Evolutionary conservation across 2,329 filamentous ascomycete genomes (phyloP).

Genomic region (Anthostomella pinea): DNA sequence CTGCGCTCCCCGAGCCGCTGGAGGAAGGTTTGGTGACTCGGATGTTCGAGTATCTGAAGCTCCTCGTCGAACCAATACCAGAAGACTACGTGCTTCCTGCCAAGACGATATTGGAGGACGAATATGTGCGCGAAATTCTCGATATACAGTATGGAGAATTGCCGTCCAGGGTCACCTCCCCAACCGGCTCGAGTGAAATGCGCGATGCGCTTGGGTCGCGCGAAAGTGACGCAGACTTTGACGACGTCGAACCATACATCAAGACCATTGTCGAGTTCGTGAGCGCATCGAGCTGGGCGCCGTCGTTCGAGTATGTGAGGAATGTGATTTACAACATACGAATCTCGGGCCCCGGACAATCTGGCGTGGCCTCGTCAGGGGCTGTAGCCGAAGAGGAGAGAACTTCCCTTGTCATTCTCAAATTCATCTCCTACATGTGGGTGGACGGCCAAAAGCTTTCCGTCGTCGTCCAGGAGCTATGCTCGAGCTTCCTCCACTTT

Average conservation of each 20-base stretch:
- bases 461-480: slow-evolving; percentile 62
- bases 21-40: slow-evolving; percentile 51
- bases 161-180: slow-evolving; percentile 25
- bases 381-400: slow-evolving; percentile 49
- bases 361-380: slow-evolving; percentile 35
- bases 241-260: slow-evolving; percentile 53
- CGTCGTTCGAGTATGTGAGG: slow-evolving; percentile 58
- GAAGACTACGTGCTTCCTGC: slow-evolving; percentile 56
- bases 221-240: slow-evolving; percentile 34
- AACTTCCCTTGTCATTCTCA: slow-evolving; percentile 51
- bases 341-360: slow-evolving; percentile 39
- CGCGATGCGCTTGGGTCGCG: slow-evolving; percentile 31
- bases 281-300: slow-evolving; percentile 62
- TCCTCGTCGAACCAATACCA: slow-evolving; percentile 56
- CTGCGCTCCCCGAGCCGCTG: slow-evolving; percentile 38
- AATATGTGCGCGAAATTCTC: slow-evolving; percentile 37
- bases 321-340: slow-evolving; percentile 50
- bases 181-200: slow-evolving; percentile 36
- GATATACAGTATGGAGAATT: slow-evolving; percentile 27
- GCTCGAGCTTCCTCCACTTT: slow-evolving; percentile 65
- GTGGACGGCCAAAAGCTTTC: slow-evolving; percentile 61
- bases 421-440: slow-evolving; percentile 62
- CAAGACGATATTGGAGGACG: slow-evolving; percentile 55
- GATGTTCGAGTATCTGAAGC: slow-evolving; percentile 53
- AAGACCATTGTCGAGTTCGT: slow-evolving; percentile 60